Base-by-base conservation (phyloP, 345 rosid genomes). In the Erysimum cheiranthoides region DNA sequence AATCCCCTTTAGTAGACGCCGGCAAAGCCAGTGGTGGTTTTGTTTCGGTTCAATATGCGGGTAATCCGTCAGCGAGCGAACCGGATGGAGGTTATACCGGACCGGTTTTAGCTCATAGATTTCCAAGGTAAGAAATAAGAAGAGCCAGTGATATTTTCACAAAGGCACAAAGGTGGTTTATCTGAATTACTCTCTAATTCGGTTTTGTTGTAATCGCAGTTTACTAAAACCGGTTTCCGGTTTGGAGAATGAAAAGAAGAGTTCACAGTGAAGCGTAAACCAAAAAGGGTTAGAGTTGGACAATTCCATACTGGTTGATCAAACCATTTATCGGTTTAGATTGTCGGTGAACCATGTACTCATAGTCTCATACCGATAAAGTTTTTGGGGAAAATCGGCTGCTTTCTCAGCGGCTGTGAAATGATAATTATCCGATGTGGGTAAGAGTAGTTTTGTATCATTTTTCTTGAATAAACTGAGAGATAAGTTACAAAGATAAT, bases 21-120 rank as follows among this genome's bases (percentile, higher is more conserved):
- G 73, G 80, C 3, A 71, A 68, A 6, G 85, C 82, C 35, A 78
- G 64, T 34, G 84, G 72, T 70, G 82, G 73, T 77, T 81, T 87
- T 61, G 83, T 83, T 70, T 80, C 97, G 8, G 87, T 84, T 66
- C 90, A 87, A 17, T 84, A 81, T 76, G 70, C 80, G 28, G 81
- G 81, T 10, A 86, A 79, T 71, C 84, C 87, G 8, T 70, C 88
- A 45, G 74, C 87, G 6, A 86, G 81, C 43, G 66, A 68, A 59
- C 78, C 77, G 6, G 71, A 68, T 78, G 78, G 64, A 54, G 79
- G 84, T 2, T 66, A 46, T 73, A 71, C 82, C 60, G 83, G 70
- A 52, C 81, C 73, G 65, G 70, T 35, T 50, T 25, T 51, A 25
- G 39, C 69, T 35, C 78, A 66, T 16, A 61, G 80, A 25, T 79